phyloP scores from a whole-genome alignment of 768 basidiomycete genomes.

The Termitomyces sp. region DNA sequence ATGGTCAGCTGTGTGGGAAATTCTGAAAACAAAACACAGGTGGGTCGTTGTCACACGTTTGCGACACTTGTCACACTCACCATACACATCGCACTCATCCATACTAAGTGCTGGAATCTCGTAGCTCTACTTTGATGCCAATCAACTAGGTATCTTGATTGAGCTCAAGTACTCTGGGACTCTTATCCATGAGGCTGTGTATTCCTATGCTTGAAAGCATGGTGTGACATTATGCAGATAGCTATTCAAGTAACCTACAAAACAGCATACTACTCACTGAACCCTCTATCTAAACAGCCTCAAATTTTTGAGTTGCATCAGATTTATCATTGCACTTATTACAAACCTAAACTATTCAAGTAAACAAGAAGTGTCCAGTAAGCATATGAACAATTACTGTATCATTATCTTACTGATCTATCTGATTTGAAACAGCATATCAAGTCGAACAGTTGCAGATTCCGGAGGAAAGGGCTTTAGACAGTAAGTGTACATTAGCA shows the following conservation, averaged over 20 bases:
- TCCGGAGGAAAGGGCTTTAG: too few species aligned
- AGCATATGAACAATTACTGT: too few species aligned
- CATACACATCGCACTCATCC: not conserved
- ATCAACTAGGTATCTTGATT: not conserved
- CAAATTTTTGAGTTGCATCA: too few species aligned
- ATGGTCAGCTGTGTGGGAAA: conserved; percentile 18
- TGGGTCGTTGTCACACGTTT: not conserved
- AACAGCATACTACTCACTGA: too few species aligned
- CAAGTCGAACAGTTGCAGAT: too few species aligned
- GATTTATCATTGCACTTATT: too few species aligned
- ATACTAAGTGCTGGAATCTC: not conserved
- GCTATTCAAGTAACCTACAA: not conserved
- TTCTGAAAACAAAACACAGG: conserved; percentile 10
- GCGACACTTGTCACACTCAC: not conserved
- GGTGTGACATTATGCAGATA: not conserved
- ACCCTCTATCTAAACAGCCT: too few species aligned
- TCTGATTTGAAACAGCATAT: too few species aligned
- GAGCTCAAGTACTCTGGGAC: not conserved
- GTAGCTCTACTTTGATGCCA: not conserved
- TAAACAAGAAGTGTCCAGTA: too few species aligned
- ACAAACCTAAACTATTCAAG: too few species aligned
- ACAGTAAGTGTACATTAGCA: too few species aligned
- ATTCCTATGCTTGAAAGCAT: not conserved
- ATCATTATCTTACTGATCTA: too few species aligned
- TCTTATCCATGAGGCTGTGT: not conserved